Evolutionary conservation across 805 yeast genomes (phyloP).

Genomic region (Komagataella kurtzmanii): DNA sequence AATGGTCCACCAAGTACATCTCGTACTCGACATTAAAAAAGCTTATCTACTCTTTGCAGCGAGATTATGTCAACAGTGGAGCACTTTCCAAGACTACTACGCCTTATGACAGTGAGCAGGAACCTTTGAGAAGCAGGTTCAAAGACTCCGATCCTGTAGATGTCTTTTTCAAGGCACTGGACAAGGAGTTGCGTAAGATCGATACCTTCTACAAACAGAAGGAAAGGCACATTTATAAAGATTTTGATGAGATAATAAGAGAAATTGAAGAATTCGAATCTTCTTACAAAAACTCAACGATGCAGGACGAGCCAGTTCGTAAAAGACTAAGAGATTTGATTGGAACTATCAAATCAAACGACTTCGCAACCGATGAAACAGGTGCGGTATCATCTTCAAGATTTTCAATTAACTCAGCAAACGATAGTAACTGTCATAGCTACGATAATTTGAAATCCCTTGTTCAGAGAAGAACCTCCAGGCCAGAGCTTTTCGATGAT

Average conservation of each 20-base stretch:
- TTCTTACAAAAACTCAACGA: constrained; percentile 11
- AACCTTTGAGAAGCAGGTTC: constrained; percentile 14
- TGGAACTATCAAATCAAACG: not conserved
- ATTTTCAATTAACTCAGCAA: not conserved
- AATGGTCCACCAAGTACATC: constrained; percentile 88
- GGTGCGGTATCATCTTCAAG: not conserved
- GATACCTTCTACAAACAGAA: constrained; percentile 61
- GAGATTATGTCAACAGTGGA: constrained; percentile 28
- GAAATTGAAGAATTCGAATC: constrained; percentile 54
- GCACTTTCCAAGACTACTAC: constrained; percentile 13
- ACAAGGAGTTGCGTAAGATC: constrained; percentile 63
- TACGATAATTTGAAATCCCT: not conserved
- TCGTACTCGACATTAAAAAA: constrained; percentile 83
- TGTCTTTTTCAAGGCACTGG: constrained; percentile 60
- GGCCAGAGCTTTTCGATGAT: constrained; percentile 17
- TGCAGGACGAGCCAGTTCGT: not conserved
- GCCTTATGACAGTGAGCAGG: constrained; percentile 11
- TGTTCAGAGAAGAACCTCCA: not conserved
- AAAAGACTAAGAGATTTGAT: constrained; percentile 1
- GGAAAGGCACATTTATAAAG: constrained; percentile 41
- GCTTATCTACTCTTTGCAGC: constrained; percentile 69
- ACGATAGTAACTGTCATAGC: not conserved
- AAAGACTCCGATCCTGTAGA: constrained; percentile 33
- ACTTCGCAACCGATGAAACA: not conserved
- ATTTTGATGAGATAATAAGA: constrained; percentile 39